Evolutionary conservation across 495 filamentous ascomycete genomes (phyloP), one percentile per base, ranked within the genome.

Genomic region (Neurospora pannonica): DNA sequence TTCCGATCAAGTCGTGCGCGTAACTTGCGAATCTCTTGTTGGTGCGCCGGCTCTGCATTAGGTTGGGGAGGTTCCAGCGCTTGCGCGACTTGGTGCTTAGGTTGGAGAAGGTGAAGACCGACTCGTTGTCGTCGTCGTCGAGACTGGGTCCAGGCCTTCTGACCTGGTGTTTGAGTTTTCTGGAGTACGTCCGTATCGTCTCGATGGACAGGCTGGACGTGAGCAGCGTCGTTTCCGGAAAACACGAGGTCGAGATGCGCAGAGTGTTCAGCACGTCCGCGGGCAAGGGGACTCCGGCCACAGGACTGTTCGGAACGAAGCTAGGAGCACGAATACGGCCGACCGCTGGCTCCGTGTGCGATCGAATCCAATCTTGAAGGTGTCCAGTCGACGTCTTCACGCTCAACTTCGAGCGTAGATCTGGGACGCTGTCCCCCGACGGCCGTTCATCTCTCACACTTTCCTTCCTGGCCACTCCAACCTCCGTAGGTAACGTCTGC

Each of bases 161-260:
- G 15, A 71, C 60, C 28, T 46, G 70, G 38, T 85, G 82, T 40
- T 77, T 80, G 24, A 85, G 74, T 73, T 85, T 84, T 8, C 77
- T 83, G 5, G 85, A 84, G 60, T 86, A 85, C 10, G 79, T 48
- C 24, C 85, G 84, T 60, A 87, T 85, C 0, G 82, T 86, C 72
- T 87, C 84, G 70, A 86, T 81, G 4, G 85, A 80, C 24, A 86
- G 80, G 72, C 82, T 85, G 2, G 81, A 81, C 3, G 84, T 82
- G 40, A 82, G 78, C 11, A 87, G 81, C 83, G 86, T 85, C 10
- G 84, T 84, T 34, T 86, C 85, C 5, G 84, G 84, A 48, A 86
- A 86, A 71, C 82, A 84, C 10, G 81, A 71, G 15, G 84, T 79
- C 1, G 80, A 82, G 3, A 85, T 78, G 48, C 81, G 77, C 21